These are phyloP conservation scores for Microdochium bolleyi DNA, from an alignment of 2,329 filamentous ascomycete species.

Conservation along the genomic window DNA sequence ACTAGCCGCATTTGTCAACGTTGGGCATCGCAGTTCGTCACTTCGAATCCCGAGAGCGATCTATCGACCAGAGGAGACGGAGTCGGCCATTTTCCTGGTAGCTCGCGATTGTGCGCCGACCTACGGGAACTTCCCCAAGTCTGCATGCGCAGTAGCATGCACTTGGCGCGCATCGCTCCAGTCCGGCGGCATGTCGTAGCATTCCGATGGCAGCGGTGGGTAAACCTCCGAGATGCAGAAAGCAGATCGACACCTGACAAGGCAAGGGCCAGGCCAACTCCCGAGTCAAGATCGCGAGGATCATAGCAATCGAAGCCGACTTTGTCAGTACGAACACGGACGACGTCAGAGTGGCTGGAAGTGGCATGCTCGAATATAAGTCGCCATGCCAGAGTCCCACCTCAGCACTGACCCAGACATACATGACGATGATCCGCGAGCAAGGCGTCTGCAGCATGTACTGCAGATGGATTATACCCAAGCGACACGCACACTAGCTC, in stretches of 20 bases:
- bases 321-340: neutral
- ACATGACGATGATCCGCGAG: neutral
- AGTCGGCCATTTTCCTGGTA: too few species aligned
- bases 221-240: neutral
- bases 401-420: neutral
- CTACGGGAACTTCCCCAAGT: neutral
- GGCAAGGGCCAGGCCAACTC: neutral
- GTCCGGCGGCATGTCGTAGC: neutral
- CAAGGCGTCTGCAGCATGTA: neutral
- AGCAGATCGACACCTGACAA: neutral
- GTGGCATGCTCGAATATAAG: neutral
- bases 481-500: neutral
- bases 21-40: too few species aligned
- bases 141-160: too few species aligned
- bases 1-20: too few species aligned
- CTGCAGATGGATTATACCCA: neutral
- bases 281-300: neutral
- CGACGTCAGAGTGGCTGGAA: neutral
- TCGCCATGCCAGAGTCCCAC: neutral
- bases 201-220: neutral
- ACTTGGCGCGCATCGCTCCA: neutral
- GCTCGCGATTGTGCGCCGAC: too few species aligned
- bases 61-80: too few species aligned
- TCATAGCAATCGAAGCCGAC: neutral
- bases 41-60: too few species aligned